These are phyloP conservation scores for Zizania latifolia DNA, from an alignment of 176 grass and related monocot genomes.

Conservation along the genomic window DNA sequence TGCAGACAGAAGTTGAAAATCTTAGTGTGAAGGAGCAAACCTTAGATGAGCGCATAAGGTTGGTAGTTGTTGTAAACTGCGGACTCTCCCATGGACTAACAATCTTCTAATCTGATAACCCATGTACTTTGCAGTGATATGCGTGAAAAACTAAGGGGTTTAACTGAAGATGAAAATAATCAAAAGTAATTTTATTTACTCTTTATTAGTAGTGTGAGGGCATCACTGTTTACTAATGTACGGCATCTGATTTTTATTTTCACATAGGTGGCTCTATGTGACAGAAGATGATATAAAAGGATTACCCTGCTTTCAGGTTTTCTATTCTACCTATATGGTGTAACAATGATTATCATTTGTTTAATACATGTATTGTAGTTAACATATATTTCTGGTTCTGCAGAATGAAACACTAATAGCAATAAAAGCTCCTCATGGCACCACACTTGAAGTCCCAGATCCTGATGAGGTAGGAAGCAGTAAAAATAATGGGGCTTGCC, in stretches of 20 bases:
- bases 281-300: constrained; percentile 99
- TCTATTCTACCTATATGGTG: constrained; percentile 23
- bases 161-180: constrained; percentile 92
- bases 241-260: constrained; percentile 15
- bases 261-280: constrained; percentile 86
- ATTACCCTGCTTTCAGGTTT: constrained; percentile 91
- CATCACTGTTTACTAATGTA: constrained; percentile 9
- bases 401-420: constrained; percentile 98
- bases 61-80: constrained; percentile 21
- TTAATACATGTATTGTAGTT: not conserved
- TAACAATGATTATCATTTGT: not conserved
- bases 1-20: constrained; percentile 82
- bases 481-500: constrained; percentile 2
- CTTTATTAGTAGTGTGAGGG: constrained; percentile 3
- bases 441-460: constrained; percentile 94
- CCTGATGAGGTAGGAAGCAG: constrained; percentile 75
- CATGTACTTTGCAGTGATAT: constrained; percentile 61
- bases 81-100: not conserved
- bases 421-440: constrained; percentile 98
- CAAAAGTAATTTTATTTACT: constrained; percentile 57
- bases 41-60: constrained; percentile 86
- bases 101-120: not conserved
- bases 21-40: constrained; percentile 63
- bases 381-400: constrained; percentile 17
- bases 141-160: constrained; percentile 71